Percentiles rank a stretch among this genome's conserved stretches.
Evolutionary conservation across 176 grass and related monocot species (phyloP).

Genomic region (Carex kokanica): DNA sequence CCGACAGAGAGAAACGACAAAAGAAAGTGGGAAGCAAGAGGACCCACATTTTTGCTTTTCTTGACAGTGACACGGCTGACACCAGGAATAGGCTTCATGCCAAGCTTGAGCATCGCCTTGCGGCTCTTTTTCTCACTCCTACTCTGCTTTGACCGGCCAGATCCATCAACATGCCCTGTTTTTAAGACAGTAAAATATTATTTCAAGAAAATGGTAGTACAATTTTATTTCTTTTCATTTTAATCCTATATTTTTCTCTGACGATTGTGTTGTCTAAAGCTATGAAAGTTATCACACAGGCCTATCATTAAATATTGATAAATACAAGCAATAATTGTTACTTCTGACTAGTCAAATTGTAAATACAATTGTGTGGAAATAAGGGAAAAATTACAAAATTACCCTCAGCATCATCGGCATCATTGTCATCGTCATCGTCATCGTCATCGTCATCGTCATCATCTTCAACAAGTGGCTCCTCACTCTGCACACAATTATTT

Average conservation of each 20-base stretch:
- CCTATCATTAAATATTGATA: neutral
- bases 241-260: neutral
- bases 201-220: neutral
- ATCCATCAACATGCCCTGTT: constrained; percentile 50
- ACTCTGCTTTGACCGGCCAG: constrained; percentile 68
- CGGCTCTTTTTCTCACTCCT: constrained; percentile 83
- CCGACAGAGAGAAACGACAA: neutral
- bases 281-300: neutral
- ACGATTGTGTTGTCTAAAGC: neutral
- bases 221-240: neutral
- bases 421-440: constrained; percentile 59
- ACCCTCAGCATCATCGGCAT: constrained; percentile 53
- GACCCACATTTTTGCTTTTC: constrained; percentile 71
- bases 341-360: neutral
- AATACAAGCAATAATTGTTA: neutral
- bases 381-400: neutral
- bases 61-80: constrained; percentile 78
- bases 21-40: neutral
- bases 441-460: constrained; percentile 55
- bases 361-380: neutral
- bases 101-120: constrained; percentile 75
- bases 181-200: neutral
- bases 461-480: constrained; percentile 56
- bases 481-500: constrained; percentile 30
- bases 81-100: constrained; percentile 68